A percentile compares a stretch with the other conserved stretches of the same genome.
Evolutionary conservation across 1,284 basidiomycete genomes (phyloP).

Genomic region (Ustanciosporium gigantosporum): DNA sequence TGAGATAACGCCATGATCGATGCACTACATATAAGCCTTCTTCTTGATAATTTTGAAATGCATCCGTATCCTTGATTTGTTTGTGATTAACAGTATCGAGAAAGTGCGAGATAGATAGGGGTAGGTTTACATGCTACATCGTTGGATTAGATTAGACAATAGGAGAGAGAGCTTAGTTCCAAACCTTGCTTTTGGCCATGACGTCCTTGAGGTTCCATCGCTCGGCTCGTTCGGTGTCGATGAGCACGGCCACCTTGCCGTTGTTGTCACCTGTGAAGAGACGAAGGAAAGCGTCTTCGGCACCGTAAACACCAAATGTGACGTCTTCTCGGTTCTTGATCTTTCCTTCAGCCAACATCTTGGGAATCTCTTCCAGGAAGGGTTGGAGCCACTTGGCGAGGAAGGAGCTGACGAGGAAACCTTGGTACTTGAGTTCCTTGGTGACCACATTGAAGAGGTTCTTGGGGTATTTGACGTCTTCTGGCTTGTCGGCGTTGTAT

Average conservation of each 20-base stretch:
- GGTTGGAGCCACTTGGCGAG: constrained; percentile 26
- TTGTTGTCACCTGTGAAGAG: constrained; percentile 37
- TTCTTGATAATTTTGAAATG: too few relatives aligned
- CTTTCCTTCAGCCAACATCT: constrained; percentile 36
- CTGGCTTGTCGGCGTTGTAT: constrained; percentile 41
- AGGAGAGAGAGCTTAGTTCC: constrained; percentile 21
- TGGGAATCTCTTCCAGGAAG: constrained; percentile 29
- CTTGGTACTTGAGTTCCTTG: constrained; percentile 37
- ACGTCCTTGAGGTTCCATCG: constrained; percentile 28
- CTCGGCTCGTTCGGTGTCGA: constrained; percentile 36
- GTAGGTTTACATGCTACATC: too few relatives aligned
- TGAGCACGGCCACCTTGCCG: constrained; percentile 37
- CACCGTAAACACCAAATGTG: constrained; percentile 33
- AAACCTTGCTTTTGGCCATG: constrained; percentile 22
- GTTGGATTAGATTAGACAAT: too few relatives aligned
- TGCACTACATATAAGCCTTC: too few relatives aligned
- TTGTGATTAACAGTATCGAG: too few relatives aligned
- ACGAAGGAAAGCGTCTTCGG: constrained; percentile 36
- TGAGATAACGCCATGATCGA: too few relatives aligned
- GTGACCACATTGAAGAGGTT: constrained; percentile 41
- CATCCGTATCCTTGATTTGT: too few relatives aligned
- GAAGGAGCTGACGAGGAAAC: constrained; percentile 29
- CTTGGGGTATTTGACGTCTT: constrained; percentile 34
- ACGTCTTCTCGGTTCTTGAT: constrained; percentile 36
- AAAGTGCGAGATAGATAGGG: too few relatives aligned